Evolutionary conservation across 805 yeast genomes (phyloP).

Genomic region (Metschnikowia lunata): DNA sequence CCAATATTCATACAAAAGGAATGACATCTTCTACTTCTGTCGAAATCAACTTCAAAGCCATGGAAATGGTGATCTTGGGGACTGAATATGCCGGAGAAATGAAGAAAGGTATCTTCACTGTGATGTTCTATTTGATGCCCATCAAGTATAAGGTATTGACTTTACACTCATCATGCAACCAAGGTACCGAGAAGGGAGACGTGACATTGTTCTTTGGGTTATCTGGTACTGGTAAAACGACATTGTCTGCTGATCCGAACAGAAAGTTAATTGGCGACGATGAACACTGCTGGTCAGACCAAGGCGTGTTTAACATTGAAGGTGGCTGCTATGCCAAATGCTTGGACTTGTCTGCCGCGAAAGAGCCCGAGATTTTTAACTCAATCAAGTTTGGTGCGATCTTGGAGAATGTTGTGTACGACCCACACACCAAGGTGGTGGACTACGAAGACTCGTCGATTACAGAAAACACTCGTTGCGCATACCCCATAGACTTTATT

Average conservation of each 20-base stretch:
- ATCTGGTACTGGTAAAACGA: conserved; percentile 98
- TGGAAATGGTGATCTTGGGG: conserved; percentile 99
- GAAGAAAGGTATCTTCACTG: conserved; percentile 99
- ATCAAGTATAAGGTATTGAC: conserved; percentile 87
- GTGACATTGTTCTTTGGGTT: conserved; percentile 95
- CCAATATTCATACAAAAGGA: conserved; percentile 91
- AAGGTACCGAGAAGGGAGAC: conserved; percentile 75
- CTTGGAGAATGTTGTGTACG: conserved; percentile 87
- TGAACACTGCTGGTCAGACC: conserved; percentile 98
- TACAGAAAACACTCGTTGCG: conserved; percentile 98
- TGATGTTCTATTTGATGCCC: conserved; percentile 98
- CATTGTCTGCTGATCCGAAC: conserved; percentile 92
- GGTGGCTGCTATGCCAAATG: conserved; percentile 99
- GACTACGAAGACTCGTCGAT: conserved; percentile 78
- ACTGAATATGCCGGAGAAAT: conserved; percentile 99
- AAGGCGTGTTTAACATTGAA: conserved; percentile 98
- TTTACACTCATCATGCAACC: conserved; percentile 92
- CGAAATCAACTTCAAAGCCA: conserved; percentile 91
- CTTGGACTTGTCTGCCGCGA: conserved; percentile 80
- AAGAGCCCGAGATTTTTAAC: conserved; percentile 96
- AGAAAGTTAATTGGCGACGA: conserved; percentile 95
- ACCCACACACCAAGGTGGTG: conserved; percentile 71
- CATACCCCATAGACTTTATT: conserved; percentile 95
- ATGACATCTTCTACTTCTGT: conserved; percentile 96
- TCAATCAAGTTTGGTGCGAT: conserved; percentile 94